These are phyloP conservation scores for Phytophthora sansomeana DNA, from an alignment of 352 stramenopile species.

Conservation along the genomic window DNA sequence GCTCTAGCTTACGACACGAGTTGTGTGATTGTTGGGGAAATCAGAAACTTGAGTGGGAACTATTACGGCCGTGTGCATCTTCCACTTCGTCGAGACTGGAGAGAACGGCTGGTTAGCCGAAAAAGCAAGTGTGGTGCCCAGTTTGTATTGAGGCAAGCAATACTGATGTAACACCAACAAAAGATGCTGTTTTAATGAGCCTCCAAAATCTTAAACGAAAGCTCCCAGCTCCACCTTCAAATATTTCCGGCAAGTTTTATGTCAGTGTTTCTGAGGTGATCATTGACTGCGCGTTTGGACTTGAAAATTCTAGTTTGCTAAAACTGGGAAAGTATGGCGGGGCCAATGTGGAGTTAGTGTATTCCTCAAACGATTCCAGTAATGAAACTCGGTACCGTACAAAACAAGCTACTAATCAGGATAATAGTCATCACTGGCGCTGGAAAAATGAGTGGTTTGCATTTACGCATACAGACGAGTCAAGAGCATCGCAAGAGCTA, in stretches of 20 bases:
- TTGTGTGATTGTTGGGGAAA: constrained; percentile 29
- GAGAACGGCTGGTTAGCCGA: constrained; percentile 12
- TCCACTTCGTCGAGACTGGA: constrained; percentile 44
- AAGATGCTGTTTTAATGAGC: constrained; percentile 33
- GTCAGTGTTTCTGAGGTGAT: constrained; percentile 29
- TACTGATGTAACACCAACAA: constrained; percentile 4
- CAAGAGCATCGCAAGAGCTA: constrained; percentile 7
- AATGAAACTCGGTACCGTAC: constrained; percentile 15
- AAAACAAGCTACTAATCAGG: constrained; percentile 18
- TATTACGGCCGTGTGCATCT: constrained; percentile 36
- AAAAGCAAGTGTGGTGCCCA: constrained; percentile 23
- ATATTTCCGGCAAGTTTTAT: constrained; percentile 21
- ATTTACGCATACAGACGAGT: constrained; percentile 6
- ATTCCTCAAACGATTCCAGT: background rate
- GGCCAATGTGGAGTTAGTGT: constrained; percentile 20
- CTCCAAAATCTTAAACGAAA: constrained; percentile 13
- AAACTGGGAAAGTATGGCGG: constrained; percentile 25
- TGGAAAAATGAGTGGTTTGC: constrained; percentile 41
- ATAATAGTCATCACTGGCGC: constrained; percentile 22
- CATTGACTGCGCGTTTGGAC: background rate
- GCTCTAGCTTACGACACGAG: constrained; percentile 9
- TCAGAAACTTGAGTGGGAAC: constrained; percentile 32
- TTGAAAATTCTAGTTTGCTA: constrained; percentile 12
- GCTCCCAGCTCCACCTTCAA: background rate
- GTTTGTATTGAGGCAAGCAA: constrained; percentile 8